Base-by-base conservation (phyloP, 805 yeast species). In the Candida fluviatilis region DNA sequence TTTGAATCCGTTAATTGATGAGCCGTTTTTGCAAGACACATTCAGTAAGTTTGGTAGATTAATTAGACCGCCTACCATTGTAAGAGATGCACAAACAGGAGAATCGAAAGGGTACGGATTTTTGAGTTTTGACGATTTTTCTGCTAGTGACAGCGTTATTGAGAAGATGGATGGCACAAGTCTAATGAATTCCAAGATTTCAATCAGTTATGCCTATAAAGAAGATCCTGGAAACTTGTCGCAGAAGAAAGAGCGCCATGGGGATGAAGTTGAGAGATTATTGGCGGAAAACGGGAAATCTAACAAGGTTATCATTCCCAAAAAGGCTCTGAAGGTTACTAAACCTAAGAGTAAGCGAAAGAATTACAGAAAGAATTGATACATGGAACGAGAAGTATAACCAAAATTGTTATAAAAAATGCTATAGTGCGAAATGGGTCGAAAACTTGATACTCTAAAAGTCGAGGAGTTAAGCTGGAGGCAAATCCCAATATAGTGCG, bases 261-360 rank as follows among this genome's bases (percentile, higher is more conserved):
- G 96, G n/a, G 90, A 83, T 49, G 73, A 71, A 27, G 77, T 79
- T 0, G 96, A 90, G 55, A 69, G 96, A 48, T 46, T 73, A 37
- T 67, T 89, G 38, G 90, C 91, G 8, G 67, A 64, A 26, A 79
- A 75, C 48, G 89, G 88, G 2, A 67, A 69, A 49, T 62, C 62
- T 47, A 65, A 75, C 47, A 61, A 62, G 11, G 36, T 41, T 5
- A 23, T 26, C 12, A 29, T 10, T 3, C 16, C 27, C 7, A 17
- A 28, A 19, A 36, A 21, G 21, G 18, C 33, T 18, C 5, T 4
- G 19, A 36, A 29, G 16, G 34, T 36, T 16, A 15, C 26, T 12
- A 36, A 36, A 17, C 38, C 38, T 13, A 36, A n/a, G 33, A 4
- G 8, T 25, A 35, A 35, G 14, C 6, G 5, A 13, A 26, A 11